Percentiles rank a stretch among this genome's conserved stretches.
These are phyloP conservation scores for Boletellus deceptivus DNA, from an alignment of 1,284 basidiomycete species.

Conservation along the genomic window DNA sequence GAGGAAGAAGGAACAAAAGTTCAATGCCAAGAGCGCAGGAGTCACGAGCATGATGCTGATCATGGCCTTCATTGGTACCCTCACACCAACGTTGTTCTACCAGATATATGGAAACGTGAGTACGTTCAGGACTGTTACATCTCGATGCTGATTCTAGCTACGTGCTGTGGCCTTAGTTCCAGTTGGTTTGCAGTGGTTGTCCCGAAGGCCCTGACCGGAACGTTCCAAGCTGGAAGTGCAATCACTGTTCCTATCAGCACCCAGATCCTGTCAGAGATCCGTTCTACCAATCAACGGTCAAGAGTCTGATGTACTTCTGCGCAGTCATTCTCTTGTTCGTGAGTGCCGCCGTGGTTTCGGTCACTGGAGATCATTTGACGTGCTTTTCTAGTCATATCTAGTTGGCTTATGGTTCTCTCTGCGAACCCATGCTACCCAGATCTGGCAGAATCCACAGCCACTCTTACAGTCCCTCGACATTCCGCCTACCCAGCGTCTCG, in stretches of 20 bases:
- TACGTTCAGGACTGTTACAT: conserved; percentile 23
- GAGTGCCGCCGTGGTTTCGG: conserved; percentile 37
- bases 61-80: conserved; percentile 98
- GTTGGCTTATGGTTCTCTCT: conserved; percentile 99
- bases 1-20: conserved; percentile 91
- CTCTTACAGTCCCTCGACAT: conserved; percentile 71
- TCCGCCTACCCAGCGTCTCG: conserved; percentile 56
- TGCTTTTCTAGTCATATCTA: conserved; percentile 77
- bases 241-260: conserved; percentile 94
- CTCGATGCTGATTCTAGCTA: conserved; percentile 4
- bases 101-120: conserved; percentile 96
- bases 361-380: conserved; percentile 2
- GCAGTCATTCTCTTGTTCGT: conserved; percentile 87
- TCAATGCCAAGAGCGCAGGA: conserved; percentile 97
- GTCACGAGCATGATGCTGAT: conserved; percentile 99
- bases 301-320: conserved; percentile 93
- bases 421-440: conserved; percentile 96
- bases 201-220: conserved; percentile 45
- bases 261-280: conserved; percentile 91
- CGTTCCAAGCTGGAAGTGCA: conserved; percentile 75
- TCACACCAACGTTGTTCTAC: conserved; percentile 97
- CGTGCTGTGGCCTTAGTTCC: conserved; percentile 58
- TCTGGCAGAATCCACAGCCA: conserved; percentile 97
- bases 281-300: conserved; percentile 96
- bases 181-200: conserved; percentile 91